A percentile compares a stretch with the other conserved stretches of the same genome.
phyloP scores from a whole-genome alignment of 2,329 filamentous ascomycete genomes.

The Neofusicoccum laricinum region DNA sequence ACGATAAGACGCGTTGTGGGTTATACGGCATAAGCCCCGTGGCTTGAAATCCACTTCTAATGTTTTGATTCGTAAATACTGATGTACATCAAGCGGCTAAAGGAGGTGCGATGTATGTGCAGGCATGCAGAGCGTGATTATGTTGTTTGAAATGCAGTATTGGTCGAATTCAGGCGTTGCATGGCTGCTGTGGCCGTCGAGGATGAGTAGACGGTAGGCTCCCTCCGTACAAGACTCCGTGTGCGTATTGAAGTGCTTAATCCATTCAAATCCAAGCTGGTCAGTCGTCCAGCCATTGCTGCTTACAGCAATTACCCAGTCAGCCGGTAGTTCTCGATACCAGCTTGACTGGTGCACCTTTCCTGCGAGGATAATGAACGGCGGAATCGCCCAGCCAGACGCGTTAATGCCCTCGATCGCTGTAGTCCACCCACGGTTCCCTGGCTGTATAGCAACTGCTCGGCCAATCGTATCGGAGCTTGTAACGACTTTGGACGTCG shows the following conservation, averaged over 20 bases:
- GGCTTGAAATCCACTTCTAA: slow-evolving; percentile 20
- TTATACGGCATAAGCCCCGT: slow-evolving; percentile 20
- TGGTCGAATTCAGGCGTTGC: slow-evolving; percentile 30
- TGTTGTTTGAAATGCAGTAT: slow-evolving; percentile 33
- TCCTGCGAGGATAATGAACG: neutral
- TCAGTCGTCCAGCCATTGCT: slow-evolving; percentile 34
- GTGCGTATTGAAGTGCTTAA: slow-evolving; percentile 35
- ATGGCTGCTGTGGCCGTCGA: slow-evolving; percentile 36
- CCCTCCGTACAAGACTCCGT: slow-evolving; percentile 24
- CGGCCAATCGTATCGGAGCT: slow-evolving; percentile 21
- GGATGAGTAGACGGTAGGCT: slow-evolving; percentile 32
- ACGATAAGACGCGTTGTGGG: slow-evolving; percentile 22
- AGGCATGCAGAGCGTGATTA: slow-evolving; percentile 36
- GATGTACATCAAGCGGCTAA: slow-evolving; percentile 33
- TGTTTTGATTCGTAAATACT: slow-evolving; percentile 19
- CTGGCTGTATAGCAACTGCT: slow-evolving; percentile 21
- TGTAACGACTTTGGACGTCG: slow-evolving; percentile 26
- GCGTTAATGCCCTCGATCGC: slow-evolving; percentile 21
- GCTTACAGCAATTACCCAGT: neutral
- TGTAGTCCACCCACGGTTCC: slow-evolving; percentile 29
- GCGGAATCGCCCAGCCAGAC: neutral
- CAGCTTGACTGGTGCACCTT: neutral
- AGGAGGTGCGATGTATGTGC: slow-evolving; percentile 34
- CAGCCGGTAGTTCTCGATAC: neutral
- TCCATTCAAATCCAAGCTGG: slow-evolving; percentile 31